A percentile compares a stretch with the other conserved stretches of the same genome.
These are phyloP conservation scores for Diaporthe ampelina DNA, from an alignment of 2,329 filamentous ascomycete genomes.

Conservation along the genomic window DNA sequence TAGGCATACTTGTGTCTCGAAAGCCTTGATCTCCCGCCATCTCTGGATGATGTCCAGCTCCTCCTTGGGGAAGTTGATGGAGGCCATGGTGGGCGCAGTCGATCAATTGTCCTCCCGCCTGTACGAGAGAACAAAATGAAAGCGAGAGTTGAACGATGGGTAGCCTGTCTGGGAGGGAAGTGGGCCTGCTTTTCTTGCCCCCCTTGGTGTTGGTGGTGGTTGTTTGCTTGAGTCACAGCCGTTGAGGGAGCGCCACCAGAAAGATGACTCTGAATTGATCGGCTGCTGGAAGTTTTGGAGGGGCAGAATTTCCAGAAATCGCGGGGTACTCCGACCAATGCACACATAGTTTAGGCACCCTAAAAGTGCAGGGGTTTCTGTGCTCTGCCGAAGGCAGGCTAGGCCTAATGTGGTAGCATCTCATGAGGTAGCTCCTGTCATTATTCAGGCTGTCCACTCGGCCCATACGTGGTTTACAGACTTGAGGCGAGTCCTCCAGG, in stretches of 20 bases:
- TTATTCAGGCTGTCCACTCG: not conserved
- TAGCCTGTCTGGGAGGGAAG: not conserved
- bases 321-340: slow-evolving; percentile 36
- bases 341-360: slow-evolving; percentile 9
- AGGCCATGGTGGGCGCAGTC: slow-evolving; percentile 66
- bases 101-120: slow-evolving; percentile 35
- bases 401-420: slow-evolving; percentile 12
- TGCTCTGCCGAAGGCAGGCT: not conserved
- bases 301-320: slow-evolving; percentile 38
- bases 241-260: slow-evolving; percentile 6
- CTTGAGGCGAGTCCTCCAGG: not conserved
- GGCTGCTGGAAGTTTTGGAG: slow-evolving; percentile 38
- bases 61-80: slow-evolving; percentile 92
- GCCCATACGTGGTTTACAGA: not conserved
- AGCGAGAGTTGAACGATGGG: not conserved
- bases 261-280: slow-evolving; percentile 38
- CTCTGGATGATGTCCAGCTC: slow-evolving; percentile 86
- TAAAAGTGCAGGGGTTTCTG: not conserved
- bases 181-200: slow-evolving; percentile 9
- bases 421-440: too few species aligned
- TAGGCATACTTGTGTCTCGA: slow-evolving; percentile 79
- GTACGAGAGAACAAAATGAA: not conserved
- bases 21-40: slow-evolving; percentile 95
- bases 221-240: slow-evolving; percentile 38
- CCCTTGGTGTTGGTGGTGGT: slow-evolving; percentile 17